phyloP scores from a whole-genome alignment of 306 rosid species.

The Hylodesmum podocarpum region DNA sequence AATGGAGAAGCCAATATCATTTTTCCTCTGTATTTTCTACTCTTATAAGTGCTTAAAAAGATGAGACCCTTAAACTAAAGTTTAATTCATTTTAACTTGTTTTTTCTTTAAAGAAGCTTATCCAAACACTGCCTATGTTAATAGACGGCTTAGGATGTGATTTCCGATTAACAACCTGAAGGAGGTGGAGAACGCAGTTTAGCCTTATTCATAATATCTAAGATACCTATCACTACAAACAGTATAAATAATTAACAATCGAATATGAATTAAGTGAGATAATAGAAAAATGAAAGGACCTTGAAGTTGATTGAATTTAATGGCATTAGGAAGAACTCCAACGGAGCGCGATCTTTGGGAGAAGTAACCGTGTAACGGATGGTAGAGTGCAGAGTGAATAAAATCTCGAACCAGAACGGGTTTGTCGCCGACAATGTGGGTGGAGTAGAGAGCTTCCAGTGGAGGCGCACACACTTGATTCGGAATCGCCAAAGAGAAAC shows the following conservation, averaged over 20 bases:
- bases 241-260: not conserved
- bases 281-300: slow-evolving; percentile 34
- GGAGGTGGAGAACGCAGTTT: not conserved
- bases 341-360: slow-evolving; percentile 73
- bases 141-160: not conserved
- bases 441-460: slow-evolving; percentile 56
- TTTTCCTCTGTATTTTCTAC: too few relatives aligned
- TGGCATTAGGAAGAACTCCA: slow-evolving; percentile 66
- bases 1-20: too few relatives aligned
- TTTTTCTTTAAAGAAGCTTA: not conserved
- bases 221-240: not conserved
- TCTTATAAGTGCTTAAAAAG: too few relatives aligned
- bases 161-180: not conserved
- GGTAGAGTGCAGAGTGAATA: slow-evolving; percentile 85
- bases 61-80: too few relatives aligned
- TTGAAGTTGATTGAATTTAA: slow-evolving; percentile 73
- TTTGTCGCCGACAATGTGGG: slow-evolving; percentile 68
- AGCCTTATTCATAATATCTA: not conserved
- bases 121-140: not conserved
- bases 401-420: slow-evolving; percentile 97
- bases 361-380: slow-evolving; percentile 80
- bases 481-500: slow-evolving; percentile 40
- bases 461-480: slow-evolving; percentile 40
- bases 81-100: too few relatives aligned
- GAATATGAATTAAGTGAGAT: not conserved